Evolutionary conservation across 257 asterid species (phyloP).

Genomic region (Misopates orontium): DNA sequence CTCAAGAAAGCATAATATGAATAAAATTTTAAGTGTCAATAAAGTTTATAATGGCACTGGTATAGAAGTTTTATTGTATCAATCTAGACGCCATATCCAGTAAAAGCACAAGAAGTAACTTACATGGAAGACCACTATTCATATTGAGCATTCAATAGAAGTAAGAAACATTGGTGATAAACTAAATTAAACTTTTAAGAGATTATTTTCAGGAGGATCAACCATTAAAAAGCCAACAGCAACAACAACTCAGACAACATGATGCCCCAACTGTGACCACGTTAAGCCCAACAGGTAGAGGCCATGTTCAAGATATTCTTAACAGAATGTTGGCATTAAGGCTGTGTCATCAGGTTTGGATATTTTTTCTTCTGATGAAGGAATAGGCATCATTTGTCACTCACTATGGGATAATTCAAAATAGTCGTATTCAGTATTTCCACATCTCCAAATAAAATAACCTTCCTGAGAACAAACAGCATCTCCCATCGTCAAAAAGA

Average conservation of each 20-base stretch:
- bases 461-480: no score
- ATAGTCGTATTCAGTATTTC: no score
- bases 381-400: background rate
- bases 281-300: background rate
- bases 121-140: background rate
- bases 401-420: background rate
- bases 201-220: background rate
- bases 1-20: no score
- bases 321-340: background rate
- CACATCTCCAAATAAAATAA: no score
- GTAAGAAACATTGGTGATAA: background rate
- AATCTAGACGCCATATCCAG: background rate
- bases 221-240: background rate
- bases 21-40: no score
- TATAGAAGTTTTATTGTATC: background rate
- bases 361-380: background rate
- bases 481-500: no score
- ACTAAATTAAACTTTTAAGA: background rate
- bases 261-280: background rate
- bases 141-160: background rate
- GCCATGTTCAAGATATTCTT: background rate
- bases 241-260: background rate
- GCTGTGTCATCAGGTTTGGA: background rate
- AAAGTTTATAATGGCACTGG: background rate
- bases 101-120: slow-evolving; percentile 3